Evolutionary conservation across 2,329 filamentous ascomycete species (phyloP), one percentile per base, ranked within the genome.

Genomic region (Talaromyces albobiverticillius): DNA sequence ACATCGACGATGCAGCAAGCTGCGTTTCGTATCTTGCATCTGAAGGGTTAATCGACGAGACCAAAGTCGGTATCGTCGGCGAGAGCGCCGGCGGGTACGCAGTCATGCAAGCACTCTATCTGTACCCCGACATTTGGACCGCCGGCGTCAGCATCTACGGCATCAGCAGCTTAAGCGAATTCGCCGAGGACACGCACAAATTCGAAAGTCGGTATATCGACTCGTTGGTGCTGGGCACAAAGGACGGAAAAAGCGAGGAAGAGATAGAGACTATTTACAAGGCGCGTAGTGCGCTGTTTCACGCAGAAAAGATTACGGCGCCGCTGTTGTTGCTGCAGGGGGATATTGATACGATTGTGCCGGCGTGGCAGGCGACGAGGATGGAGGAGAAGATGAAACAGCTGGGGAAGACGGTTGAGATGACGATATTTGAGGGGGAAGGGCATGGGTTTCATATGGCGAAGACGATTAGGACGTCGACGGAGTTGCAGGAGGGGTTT

Each of bases 281-380:
- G 5, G 76, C 77, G 40, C 67, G 80, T 11, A 82, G 79, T 54
- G 79, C 81, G 0, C 63, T 80, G 11, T 74, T 72, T 46, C 72
- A 78, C 49, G 79, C 75, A 0, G 69, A 75, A n/a, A 70, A 71
- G 50, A 80, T 82, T 53, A 69, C 67, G 38, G 68, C 76, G 2
- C 80, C 81, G 1, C 61, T 86, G 22, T 64, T 85, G 31, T 65
- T 87, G 16, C 59, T 86, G 4, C 80, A 84, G 22, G 83, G 83
- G 0, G 73, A 73, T 2, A 68, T 68, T 3, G 84, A 86, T 61
- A 78, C 76, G 42, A 76, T 86, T 2, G 83, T 85, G 11, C 83
- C 82, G 0, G 64, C 80, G 16, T 71, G 75, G 13, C 83, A 87
- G 63, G 80, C 80, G 3, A 68, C 74, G 26, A 73, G 78, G 50